These are phyloP conservation scores for Fusarium graminum DNA, from an alignment of 2,329 filamentous ascomycete species.

Conservation along the genomic window DNA sequence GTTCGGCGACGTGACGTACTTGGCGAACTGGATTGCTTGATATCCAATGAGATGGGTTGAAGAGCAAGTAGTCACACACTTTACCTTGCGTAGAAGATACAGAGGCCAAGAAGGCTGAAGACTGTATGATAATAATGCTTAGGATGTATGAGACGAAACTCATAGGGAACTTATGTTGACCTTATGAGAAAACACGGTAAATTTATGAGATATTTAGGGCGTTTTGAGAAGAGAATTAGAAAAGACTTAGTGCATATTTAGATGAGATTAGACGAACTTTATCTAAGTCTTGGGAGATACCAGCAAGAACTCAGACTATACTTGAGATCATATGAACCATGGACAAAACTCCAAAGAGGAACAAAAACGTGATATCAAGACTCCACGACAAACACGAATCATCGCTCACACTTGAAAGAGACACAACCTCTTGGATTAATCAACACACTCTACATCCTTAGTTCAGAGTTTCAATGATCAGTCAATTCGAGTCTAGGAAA, in stretches of 20 bases:
- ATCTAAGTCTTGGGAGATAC: background rate
- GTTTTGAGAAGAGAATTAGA: background rate
- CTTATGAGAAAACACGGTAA: background rate
- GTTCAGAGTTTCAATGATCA: constrained; percentile 34
- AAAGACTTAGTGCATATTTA: background rate
- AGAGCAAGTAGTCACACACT: background rate
- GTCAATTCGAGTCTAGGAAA: constrained; percentile 54
- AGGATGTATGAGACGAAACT: background rate
- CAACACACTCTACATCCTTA: background rate
- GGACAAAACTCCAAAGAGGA: background rate
- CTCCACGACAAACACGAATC: background rate
- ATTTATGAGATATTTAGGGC: background rate
- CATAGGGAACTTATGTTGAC: background rate
- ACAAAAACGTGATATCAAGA: background rate
- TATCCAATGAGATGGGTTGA: background rate
- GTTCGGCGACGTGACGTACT: no score
- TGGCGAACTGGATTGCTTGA: background rate
- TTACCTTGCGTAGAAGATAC: background rate
- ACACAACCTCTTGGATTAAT: background rate
- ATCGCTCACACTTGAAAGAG: background rate
- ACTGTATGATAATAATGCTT: background rate
- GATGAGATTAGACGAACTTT: background rate
- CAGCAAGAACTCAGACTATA: no score
- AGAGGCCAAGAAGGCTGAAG: background rate
- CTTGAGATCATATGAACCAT: background rate